Evolutionary conservation across 495 filamentous ascomycete species (phyloP), one percentile per base, ranked within the genome.

Genomic region (Glonium stellatum): DNA sequence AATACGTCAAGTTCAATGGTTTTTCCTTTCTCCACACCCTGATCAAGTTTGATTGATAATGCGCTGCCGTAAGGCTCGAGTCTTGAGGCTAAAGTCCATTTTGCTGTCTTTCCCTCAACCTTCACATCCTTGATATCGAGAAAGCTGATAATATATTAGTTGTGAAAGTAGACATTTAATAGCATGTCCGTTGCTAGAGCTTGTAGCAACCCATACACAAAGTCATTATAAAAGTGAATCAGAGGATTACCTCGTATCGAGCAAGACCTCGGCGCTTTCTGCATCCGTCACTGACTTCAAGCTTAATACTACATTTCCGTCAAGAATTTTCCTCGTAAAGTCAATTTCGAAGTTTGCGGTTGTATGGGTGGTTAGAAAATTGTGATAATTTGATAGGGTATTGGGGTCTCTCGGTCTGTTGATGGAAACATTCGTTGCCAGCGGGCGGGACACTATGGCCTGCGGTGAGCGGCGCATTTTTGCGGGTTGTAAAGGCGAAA

Each of bases 301-400:
- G 62, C 83, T 81, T 46, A 97, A 76, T 23, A 83, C 71, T 6
- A 95, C 90, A 59, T 82, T 86, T 8, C 92, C 92, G 27, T 76
- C 78, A 39, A 98, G 79, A 57, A 80, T 77, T 71, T 86, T 84
- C 67, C 82, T 80, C 52, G 85, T 80, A 69, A 97, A 98, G 59
- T 92, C 82, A 61, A 98, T 85, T 49, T 80, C 82, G 59, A 96
- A 80, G 70, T 87, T 84, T 41, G 87, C 86, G 11, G 79, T 84
- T 11, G 88, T 89, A 72, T 96, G 88, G 61, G 79, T 87, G 22
- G 89, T 96, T 21, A 79, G 71, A 80, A 89, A 96, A 49, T 84
- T 82, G 71, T 87, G 82, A 74, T 96, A 95, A 74, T 98, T 98
- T 69, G 88, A 87, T 18, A 93, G 77, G 25, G 92, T 96, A 70